Conservation (phyloP, 495 filamentous ascomycete species). For the Jackrogersella multiformis region DNA sequence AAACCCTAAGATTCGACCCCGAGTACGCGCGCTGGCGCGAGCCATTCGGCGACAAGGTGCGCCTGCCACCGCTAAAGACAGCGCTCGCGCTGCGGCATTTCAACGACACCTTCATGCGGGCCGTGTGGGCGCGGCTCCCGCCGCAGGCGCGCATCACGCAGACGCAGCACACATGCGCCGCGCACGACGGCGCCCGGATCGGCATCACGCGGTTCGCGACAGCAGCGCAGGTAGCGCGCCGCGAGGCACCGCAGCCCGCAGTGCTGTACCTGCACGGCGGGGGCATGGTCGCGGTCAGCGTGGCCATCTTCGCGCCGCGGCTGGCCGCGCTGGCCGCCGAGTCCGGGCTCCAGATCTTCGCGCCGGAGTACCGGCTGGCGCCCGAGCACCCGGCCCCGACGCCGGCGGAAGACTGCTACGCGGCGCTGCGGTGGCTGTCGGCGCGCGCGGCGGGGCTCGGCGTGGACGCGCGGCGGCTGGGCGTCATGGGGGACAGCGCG, state of each 20-base stretch:
- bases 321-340: conserved; percentile 35
- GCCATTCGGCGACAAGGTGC: conserved; percentile 7
- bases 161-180: conserved; percentile 7
- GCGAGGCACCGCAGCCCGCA: conserved; percentile 30
- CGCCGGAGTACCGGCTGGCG: conserved; percentile 51
- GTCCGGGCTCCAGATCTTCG: conserved; percentile 45
- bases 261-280: conserved; percentile 54
- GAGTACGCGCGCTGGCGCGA: conserved; percentile 24
- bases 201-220: conserved; percentile 31
- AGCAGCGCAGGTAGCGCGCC: conserved; percentile 14
- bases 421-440: conserved; percentile 29
- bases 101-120: conserved; percentile 15
- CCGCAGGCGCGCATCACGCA: conserved; percentile 11
- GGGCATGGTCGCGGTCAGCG: conserved; percentile 47
- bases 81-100: conserved; percentile 16
- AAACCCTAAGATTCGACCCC: conserved; percentile 19
- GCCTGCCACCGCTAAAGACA: background rate
- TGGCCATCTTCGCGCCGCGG: conserved; percentile 34
- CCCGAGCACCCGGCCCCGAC: conserved; percentile 44
- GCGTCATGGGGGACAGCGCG: conserved; percentile 44
- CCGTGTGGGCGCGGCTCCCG: conserved; percentile 2
- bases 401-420: conserved; percentile 41
- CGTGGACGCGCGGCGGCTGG: conserved; percentile 41
- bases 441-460: conserved; percentile 24
- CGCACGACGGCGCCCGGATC: conserved; percentile 26